phyloP scores from a whole-genome alignment of 1,284 basidiomycete species.

The Gymnopus androsaceus region DNA sequence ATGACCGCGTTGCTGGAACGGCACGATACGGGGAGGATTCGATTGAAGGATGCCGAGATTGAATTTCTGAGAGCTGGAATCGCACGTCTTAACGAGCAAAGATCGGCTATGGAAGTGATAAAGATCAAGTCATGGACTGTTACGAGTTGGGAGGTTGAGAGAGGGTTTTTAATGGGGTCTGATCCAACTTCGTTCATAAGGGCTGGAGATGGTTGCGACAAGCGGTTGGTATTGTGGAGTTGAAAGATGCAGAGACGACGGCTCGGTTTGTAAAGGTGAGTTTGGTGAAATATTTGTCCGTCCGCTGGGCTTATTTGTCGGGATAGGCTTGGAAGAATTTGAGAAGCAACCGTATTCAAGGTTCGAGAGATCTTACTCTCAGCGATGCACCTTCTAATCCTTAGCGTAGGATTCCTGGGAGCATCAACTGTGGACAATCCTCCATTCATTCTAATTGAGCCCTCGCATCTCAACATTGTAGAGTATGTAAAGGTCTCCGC shows the following conservation, averaged over 20 bases:
- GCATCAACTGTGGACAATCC: conserved; percentile 16
- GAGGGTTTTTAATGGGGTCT: conserved; percentile 13
- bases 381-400: not conserved
- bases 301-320: not conserved
- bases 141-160: conserved; percentile 13
- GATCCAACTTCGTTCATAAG: conserved; percentile 11
- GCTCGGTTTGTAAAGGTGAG: conserved; percentile 11
- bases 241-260: conserved; percentile 9
- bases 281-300: not conserved
- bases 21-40: conserved; percentile 9
- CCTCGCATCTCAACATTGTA: conserved; percentile 7
- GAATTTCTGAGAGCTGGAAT: conserved; percentile 14
- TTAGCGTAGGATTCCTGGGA: conserved; percentile 7
- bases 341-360: conserved; percentile 15
- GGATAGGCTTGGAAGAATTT: conserved; percentile 9
- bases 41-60: conserved; percentile 10
- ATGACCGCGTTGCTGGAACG: conserved; percentile 15
- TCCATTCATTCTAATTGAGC: conserved; percentile 12
- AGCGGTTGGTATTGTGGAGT: conserved; percentile 10
- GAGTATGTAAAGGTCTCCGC: conserved; percentile 4
- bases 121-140: conserved; percentile 16
- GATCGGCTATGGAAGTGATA: not conserved
- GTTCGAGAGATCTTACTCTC: not conserved
- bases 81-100: conserved; percentile 10
- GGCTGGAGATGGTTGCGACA: conserved; percentile 14